Conservation (phyloP, 352 stramenopile species). For the Pythium oligandrum region DNA sequence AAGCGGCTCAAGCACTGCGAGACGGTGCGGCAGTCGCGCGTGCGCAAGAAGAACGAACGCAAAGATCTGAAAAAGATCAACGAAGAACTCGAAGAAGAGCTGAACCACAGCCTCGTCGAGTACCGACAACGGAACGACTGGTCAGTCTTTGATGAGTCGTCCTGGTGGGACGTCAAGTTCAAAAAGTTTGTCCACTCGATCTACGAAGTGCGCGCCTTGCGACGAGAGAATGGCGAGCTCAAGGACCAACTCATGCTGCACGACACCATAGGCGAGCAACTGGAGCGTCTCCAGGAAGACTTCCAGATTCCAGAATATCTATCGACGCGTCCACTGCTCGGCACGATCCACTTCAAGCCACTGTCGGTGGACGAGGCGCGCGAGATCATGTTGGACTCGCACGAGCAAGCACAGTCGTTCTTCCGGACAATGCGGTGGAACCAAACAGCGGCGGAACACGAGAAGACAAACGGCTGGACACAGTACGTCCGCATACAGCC, state of each 20-base stretch:
- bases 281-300: conserved; percentile 61
- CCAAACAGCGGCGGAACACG: conserved; percentile 16
- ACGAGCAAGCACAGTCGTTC: conserved; percentile 63
- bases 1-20: conserved; percentile 76
- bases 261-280: conserved; percentile 64
- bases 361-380: conserved; percentile 39
- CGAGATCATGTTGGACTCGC: conserved; percentile 71
- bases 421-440: conserved; percentile 51
- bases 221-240: conserved; percentile 37
- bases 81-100: conserved; percentile 47
- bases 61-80: conserved; percentile 51
- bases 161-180: conserved; percentile 39
- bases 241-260: conserved; percentile 47
- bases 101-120: conserved; percentile 25
- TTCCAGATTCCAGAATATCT: conserved; percentile 44
- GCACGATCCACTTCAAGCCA: conserved; percentile 56
- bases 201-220: conserved; percentile 57
- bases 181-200: conserved; percentile 73
- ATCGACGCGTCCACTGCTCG: conserved; percentile 32
- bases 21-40: conserved; percentile 69
- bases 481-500: conserved; percentile 62
- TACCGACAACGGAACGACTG: conserved; percentile 26
- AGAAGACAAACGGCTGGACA: conserved; percentile 81
- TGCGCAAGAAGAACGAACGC: conserved; percentile 70
- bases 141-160: conserved; percentile 49